Evolutionary conservation across 805 yeast species (phyloP).

Genomic region (Yamadazyma olivae): DNA sequence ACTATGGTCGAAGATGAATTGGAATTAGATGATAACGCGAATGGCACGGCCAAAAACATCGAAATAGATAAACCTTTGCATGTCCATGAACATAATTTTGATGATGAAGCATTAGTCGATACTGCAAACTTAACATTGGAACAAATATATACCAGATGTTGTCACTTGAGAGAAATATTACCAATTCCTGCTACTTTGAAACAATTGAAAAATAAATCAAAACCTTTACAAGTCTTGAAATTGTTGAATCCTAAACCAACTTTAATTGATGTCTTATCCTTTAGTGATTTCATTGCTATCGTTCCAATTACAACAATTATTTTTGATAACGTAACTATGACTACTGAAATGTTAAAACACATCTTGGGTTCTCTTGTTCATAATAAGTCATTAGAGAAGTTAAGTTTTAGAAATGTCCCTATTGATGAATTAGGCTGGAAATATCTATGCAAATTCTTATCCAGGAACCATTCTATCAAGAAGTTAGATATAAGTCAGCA

Average conservation of each 20-base stretch:
- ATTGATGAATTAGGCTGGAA: constrained; percentile 52
- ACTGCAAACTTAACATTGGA: constrained; percentile 38
- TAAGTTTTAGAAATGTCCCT: constrained; percentile 54
- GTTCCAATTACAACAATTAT: constrained; percentile 54
- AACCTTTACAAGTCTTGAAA: constrained; percentile 53
- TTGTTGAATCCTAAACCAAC: constrained; percentile 59
- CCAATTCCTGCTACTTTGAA: constrained; percentile 85
- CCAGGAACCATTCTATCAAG: constrained; percentile 39
- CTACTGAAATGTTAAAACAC: constrained; percentile 51
- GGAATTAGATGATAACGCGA: constrained; percentile 17
- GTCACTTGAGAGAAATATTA: constrained; percentile 85
- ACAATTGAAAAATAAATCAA: constrained; percentile 48
- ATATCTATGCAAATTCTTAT: constrained; percentile 46
- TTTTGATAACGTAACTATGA: constrained; percentile 55
- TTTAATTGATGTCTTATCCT: constrained; percentile 53
- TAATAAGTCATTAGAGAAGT: constrained; percentile 45
- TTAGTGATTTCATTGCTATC: constrained; percentile 55
- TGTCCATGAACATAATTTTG: constrained; percentile 53
- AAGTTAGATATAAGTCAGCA: constrained; percentile 60
- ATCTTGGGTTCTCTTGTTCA: constrained; percentile 44
- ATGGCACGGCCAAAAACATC: constrained; percentile 13
- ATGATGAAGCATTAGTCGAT: constrained; percentile 20
- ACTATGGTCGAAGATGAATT: constrained; percentile 6
- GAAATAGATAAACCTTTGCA: constrained; percentile 75
- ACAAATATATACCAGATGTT: constrained; percentile 71